Evolutionary conservation across 768 basidiomycete genomes (phyloP).

Genomic region (Strobilomyces dryophilus): DNA sequence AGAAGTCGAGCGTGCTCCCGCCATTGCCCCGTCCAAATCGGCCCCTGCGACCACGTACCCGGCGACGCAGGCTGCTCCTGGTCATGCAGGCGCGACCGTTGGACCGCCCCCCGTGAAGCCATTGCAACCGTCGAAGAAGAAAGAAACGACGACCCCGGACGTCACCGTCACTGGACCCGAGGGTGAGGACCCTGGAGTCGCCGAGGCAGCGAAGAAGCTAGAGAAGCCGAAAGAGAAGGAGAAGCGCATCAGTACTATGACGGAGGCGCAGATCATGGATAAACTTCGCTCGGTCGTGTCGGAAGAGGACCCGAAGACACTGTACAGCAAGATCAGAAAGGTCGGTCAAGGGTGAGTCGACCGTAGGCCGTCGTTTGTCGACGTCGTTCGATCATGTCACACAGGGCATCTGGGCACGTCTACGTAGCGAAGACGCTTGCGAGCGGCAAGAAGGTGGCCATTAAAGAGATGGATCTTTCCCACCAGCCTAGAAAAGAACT

Average conservation of each 20-base stretch:
- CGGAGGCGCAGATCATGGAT: conserved; percentile 97
- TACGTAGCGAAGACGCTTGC: conserved; percentile 92
- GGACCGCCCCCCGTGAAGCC: conserved; percentile 69
- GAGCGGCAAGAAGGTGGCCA: conserved; percentile 80
- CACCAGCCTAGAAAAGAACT: conserved; percentile 96
- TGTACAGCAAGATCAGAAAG: conserved; percentile 98
- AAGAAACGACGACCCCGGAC: conserved; percentile 29
- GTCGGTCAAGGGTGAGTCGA: conserved; percentile 91
- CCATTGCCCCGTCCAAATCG: conserved; percentile 42
- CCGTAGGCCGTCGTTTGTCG: not conserved
- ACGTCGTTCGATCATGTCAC: conserved; percentile 10
- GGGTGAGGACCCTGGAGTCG: conserved; percentile 44
- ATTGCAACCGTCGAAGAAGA: conserved; percentile 70
- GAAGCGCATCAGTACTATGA: conserved; percentile 93
- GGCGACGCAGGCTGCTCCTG: conserved; percentile 41
- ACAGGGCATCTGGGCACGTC: conserved; percentile 93
- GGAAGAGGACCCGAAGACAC: conserved; percentile 77
- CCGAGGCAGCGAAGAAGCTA: conserved; percentile 66
- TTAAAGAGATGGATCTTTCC: conserved; percentile 97
- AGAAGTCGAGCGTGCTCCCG: conserved; percentile 33
- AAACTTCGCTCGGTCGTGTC: conserved; percentile 88
- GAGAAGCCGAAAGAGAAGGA: conserved; percentile 57
- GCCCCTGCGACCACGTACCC: conserved; percentile 41
- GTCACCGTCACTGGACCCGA: conserved; percentile 54
- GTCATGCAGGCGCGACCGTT: conserved; percentile 44